A percentile compares a stretch with the other conserved stretches of the same genome.
Evolutionary conservation across 2,329 filamentous ascomycete species (phyloP).

Genomic region (Rhynchosporium graminicola): DNA sequence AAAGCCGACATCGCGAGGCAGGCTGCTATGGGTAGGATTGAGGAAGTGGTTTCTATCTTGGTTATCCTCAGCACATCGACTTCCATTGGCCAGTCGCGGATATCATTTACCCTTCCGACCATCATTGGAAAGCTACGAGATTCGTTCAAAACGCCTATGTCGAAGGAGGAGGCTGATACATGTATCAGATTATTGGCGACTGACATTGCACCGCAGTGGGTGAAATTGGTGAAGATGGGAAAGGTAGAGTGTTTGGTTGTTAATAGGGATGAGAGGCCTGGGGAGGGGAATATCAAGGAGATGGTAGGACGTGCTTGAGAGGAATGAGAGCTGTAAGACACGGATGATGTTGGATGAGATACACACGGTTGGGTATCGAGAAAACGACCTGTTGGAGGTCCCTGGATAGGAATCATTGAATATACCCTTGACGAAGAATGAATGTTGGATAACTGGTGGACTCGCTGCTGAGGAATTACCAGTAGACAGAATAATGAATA

Average conservation of each 20-base stretch:
- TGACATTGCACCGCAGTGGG: constrained; percentile 51
- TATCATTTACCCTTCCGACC: constrained; percentile 66
- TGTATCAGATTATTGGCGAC: constrained; percentile 50
- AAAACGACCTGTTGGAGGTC: too few species aligned
- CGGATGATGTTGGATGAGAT: too few species aligned
- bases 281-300: constrained; percentile 35
- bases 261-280: constrained; percentile 40
- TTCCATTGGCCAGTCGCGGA: constrained; percentile 53
- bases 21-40: constrained; percentile 65
- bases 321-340: too few species aligned
- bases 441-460: constrained; percentile 15
- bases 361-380: too few species aligned
- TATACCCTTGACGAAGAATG: constrained; percentile 10
- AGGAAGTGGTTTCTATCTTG: constrained; percentile 68
- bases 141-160: constrained; percentile 55
- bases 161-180: constrained; percentile 48
- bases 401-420: neutral
- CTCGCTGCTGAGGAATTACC: neutral
- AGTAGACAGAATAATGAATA: constrained; percentile 13
- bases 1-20: constrained; percentile 60
- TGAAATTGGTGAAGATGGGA: constrained; percentile 49
- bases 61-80: constrained; percentile 61
- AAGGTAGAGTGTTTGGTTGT: constrained; percentile 49
- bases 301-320: constrained; percentile 27
- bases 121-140: constrained; percentile 67